These are phyloP conservation scores for Astraeus odoratus DNA, from an alignment of 768 basidiomycete species.

Conservation along the genomic window DNA sequence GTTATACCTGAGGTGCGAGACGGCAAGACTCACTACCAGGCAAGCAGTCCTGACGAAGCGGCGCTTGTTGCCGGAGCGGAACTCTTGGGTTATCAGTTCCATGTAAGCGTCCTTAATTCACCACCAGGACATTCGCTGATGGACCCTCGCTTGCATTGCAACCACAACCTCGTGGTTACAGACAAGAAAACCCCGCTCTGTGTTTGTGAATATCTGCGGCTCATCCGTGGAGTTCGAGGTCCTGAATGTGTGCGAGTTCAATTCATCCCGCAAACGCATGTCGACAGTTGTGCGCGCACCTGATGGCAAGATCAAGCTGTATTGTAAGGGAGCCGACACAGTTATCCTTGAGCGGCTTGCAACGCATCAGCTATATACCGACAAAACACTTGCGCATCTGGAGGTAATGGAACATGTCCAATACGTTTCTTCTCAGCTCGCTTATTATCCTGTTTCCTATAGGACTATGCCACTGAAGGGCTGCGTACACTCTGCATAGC, in stretches of 20 bases:
- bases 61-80: conserved; percentile 94
- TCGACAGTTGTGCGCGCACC: conserved; percentile 87
- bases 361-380: conserved; percentile 76
- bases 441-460: conserved; percentile 4
- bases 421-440: not conserved
- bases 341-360: conserved; percentile 93
- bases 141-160: not conserved
- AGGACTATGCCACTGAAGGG: conserved; percentile 97
- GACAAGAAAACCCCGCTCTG: conserved; percentile 95
- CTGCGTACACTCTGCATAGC: conserved; percentile 95
- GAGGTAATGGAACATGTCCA: conserved; percentile 47
- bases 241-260: conserved; percentile 98
- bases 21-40: conserved; percentile 91
- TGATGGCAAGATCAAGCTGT: conserved; percentile 88
- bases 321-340: conserved; percentile 96
- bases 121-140: not conserved
- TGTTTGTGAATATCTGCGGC: conserved; percentile 80
- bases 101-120: conserved; percentile 48
- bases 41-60: conserved; percentile 96
- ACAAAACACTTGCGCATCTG: conserved; percentile 82
- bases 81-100: conserved; percentile 85
- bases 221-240: conserved; percentile 76
- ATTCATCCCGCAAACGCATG: conserved; percentile 96
- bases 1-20: conserved; percentile 91
- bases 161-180: conserved; percentile 24